Base-by-base conservation (phyloP, 2,329 filamentous ascomycete genomes). In the Rhytidhysteron rufulum region DNA sequence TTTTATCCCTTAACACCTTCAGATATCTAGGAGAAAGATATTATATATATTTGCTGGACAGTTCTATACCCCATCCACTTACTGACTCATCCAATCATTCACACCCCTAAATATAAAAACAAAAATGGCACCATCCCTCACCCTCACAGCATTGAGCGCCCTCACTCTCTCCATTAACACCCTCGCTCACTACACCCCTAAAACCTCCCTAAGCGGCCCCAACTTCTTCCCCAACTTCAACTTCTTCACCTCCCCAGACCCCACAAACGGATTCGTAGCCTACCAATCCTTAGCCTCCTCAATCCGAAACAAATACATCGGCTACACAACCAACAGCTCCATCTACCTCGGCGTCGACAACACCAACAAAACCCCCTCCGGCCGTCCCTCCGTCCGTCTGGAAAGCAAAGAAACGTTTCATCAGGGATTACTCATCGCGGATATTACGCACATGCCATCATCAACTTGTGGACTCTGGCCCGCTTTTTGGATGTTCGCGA, bases 301-400 rank as follows among this genome's bases (percentile, higher is more conserved):
- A 2, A 39, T 50, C 15, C 21, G 37, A 2, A 37, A 46, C 15
- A 31, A 47, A 4, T 41, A 53, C 18, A 42, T 58, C 15, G 50
- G 53, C n/a, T 51, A 53, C 32, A n/a, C n/a, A n/a, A 41, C 57
- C 5, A 50, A 45, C 9, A n/a, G 44, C 11, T 53, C 50, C 21
- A 37, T 58, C 40, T 63, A 48, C 39, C 37, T 76, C 5, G 70
- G 70, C 36, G 69, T 71, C 16, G 71, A 75, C 47, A 52, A 50
- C 39, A 65, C 48, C 9, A 64, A 44, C 38, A 50, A 53, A 2
- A 47, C 51, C 10, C 39, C 54, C 4, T 37, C 42, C 7, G 62
- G 62, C 2, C 55, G 62, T 8, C 47, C 54, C 3, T 55, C 51
- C 10, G 51, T 65, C 3, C 56, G 63, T 9, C 36, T 61, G 11